phyloP scores from a whole-genome alignment of 768 basidiomycete species.

The Fomitopsis pulvina region DNA sequence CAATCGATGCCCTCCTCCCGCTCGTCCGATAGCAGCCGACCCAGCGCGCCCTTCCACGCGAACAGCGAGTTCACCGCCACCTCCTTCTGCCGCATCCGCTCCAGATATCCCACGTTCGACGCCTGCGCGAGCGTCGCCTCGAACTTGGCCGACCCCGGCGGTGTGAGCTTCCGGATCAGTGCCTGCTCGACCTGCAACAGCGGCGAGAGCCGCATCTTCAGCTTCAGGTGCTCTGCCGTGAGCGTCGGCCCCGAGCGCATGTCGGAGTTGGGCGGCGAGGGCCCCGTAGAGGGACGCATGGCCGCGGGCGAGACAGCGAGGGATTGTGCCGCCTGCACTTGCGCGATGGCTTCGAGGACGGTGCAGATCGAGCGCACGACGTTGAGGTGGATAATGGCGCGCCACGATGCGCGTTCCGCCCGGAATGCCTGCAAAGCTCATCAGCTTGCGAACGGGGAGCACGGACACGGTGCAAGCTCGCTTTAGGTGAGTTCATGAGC shows the following conservation, averaged over 20 bases:
- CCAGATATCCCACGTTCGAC: constrained; percentile 9
- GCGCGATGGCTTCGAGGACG: constrained; percentile 31
- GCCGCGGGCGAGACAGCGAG: constrained; percentile 8
- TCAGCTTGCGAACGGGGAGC: neutral
- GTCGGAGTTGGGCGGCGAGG: neutral
- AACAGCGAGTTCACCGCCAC: constrained; percentile 26
- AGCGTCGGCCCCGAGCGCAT: constrained; percentile 10
- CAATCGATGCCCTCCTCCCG: constrained; percentile 17
- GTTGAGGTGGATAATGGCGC: constrained; percentile 65
- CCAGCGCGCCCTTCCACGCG: constrained; percentile 25
- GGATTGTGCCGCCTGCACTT: constrained; percentile 19
- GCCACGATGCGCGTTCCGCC: constrained; percentile 72
- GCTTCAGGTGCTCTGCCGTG: constrained; percentile 25
- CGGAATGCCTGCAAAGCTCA: constrained; percentile 42
- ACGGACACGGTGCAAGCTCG: neutral
- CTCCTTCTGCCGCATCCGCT: constrained; percentile 16
- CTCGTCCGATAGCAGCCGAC: constrained; percentile 7
- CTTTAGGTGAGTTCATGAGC: constrained; percentile 51
- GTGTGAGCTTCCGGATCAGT: constrained; percentile 26
- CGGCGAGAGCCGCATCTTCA: constrained; percentile 28
- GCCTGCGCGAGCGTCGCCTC: constrained; percentile 19
- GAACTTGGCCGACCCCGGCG: constrained; percentile 16
- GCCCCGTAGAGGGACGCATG: constrained; percentile 6
- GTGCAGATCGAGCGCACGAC: constrained; percentile 36
- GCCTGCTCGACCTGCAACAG: constrained; percentile 30